Evolutionary conservation across 2,329 filamentous ascomycete genomes (phyloP).

Genomic region (Nemania serpens): DNA sequence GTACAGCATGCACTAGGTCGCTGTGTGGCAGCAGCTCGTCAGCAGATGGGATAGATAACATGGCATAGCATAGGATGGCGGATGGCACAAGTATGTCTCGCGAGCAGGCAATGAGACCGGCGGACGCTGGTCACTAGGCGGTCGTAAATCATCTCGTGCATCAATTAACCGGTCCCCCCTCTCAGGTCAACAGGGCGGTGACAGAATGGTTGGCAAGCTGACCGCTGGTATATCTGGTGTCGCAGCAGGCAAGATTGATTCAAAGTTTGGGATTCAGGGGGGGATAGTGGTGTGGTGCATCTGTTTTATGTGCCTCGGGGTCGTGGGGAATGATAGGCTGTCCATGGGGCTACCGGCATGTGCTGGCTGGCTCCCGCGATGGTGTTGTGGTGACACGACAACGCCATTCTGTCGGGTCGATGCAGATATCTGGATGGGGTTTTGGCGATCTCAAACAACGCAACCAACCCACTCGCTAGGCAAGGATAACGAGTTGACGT

Average conservation of each 20-base stretch:
- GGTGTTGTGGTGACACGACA: conserved; percentile 34
- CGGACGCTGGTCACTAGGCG: conserved; percentile 11
- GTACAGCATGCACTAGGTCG: too few species aligned
- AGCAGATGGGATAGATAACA: too few species aligned
- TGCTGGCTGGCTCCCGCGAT: conserved; percentile 24
- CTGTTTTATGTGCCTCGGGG: conserved; percentile 13
- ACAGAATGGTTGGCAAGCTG: conserved; percentile 25
- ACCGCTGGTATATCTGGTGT: conserved; percentile 8
- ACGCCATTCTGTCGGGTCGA: conserved; percentile 28
- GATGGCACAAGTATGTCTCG: too few species aligned
- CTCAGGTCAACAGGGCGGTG: conserved; percentile 21
- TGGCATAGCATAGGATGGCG: too few species aligned
- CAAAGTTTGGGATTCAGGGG: conserved; percentile 3
- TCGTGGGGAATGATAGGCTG: conserved; percentile 9
- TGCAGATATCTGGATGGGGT: conserved; percentile 10
- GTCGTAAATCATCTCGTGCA: conserved; percentile 7
- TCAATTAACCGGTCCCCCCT: conserved; percentile 7
- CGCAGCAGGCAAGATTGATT: background rate
- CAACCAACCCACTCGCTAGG: conserved; percentile 1
- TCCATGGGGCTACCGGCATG: conserved; percentile 8
- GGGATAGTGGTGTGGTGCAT: background rate
- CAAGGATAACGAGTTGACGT: conserved; percentile 10
- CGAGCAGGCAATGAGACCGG: conserved; percentile 9
- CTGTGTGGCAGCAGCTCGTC: background rate
- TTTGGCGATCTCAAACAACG: conserved; percentile 14